These are phyloP conservation scores for Haplosporangium sp. DNA, from an alignment of 371 early-diverging fungal species.

Conservation along the genomic window DNA sequence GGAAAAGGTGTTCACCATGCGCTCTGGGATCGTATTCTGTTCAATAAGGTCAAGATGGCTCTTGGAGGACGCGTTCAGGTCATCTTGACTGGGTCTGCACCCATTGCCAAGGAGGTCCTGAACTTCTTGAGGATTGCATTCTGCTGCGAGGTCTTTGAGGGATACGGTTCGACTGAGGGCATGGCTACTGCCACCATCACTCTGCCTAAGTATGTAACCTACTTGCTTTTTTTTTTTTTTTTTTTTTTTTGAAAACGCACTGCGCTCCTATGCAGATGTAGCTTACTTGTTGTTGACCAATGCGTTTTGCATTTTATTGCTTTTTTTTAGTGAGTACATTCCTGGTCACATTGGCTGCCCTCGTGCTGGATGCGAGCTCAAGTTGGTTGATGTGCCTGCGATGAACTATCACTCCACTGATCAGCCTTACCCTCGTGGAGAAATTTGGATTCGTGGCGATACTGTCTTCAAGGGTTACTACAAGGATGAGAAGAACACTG, in stretches of 20 bases:
- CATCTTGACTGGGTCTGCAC: conserved; percentile 92
- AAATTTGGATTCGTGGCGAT: conserved; percentile 90
- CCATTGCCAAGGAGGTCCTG: conserved; percentile 87
- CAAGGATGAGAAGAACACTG: conserved; percentile 90
- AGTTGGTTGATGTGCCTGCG: conserved; percentile 93
- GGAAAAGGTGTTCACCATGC: conserved; percentile 75
- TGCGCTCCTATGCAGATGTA: not conserved
- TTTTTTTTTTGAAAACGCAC: not conserved
- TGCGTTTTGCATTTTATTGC: not conserved
- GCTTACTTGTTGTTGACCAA: not conserved
- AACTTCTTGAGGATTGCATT: conserved; percentile 92
- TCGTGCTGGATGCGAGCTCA: conserved; percentile 71
- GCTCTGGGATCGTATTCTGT: conserved; percentile 92
- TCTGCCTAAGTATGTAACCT: conserved; percentile 40
- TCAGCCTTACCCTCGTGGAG: conserved; percentile 86
- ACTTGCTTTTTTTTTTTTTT: not conserved
- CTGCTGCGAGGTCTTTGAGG: conserved; percentile 67
- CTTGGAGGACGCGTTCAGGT: conserved; percentile 92
- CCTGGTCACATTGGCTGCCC: conserved; percentile 85
- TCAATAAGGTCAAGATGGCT: conserved; percentile 85
- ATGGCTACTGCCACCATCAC: conserved; percentile 71
- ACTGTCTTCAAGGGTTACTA: conserved; percentile 87
- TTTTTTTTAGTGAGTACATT: conserved; percentile 56
- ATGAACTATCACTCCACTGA: conserved; percentile 87
- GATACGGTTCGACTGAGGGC: conserved; percentile 96